These are phyloP conservation scores for Oryza nivara DNA, from an alignment of 176 grass and related monocot species.

Conservation along the genomic window DNA sequence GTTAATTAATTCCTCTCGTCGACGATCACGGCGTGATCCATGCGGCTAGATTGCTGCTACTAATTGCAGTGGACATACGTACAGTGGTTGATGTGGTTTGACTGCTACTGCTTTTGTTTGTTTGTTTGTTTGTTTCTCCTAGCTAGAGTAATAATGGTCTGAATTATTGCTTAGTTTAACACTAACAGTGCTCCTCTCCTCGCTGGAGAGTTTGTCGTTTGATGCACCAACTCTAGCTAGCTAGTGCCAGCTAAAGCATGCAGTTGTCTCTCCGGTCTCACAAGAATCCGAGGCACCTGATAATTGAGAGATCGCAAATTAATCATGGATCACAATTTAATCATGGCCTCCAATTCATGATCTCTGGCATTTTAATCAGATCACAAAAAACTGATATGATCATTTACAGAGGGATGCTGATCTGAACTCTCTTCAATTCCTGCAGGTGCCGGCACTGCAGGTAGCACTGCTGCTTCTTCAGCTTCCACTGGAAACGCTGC, in stretches of 20 bases:
- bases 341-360: background rate
- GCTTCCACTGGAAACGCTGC: constrained; percentile 32
- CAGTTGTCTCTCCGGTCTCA: background rate
- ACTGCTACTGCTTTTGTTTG: background rate
- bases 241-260: background rate
- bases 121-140: background rate
- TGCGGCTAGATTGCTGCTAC: background rate
- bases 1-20: too few species aligned
- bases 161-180: background rate
- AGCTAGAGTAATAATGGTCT: background rate
- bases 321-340: background rate
- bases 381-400: background rate
- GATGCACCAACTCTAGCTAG: background rate
- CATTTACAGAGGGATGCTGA: background rate
- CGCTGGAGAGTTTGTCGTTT: constrained; percentile 28
- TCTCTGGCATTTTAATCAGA: background rate
- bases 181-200: background rate
- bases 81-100: background rate
- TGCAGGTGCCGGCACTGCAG: background rate
- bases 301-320: background rate
- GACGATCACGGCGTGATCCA: background rate
- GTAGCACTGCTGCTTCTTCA: constrained; percentile 37
- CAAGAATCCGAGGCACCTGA: background rate
- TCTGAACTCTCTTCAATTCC: background rate
- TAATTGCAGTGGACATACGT: too few species aligned